These are phyloP conservation scores for Cercospora berteroae DNA, from an alignment of 2,329 filamentous ascomycete genomes.

Conservation along the genomic window DNA sequence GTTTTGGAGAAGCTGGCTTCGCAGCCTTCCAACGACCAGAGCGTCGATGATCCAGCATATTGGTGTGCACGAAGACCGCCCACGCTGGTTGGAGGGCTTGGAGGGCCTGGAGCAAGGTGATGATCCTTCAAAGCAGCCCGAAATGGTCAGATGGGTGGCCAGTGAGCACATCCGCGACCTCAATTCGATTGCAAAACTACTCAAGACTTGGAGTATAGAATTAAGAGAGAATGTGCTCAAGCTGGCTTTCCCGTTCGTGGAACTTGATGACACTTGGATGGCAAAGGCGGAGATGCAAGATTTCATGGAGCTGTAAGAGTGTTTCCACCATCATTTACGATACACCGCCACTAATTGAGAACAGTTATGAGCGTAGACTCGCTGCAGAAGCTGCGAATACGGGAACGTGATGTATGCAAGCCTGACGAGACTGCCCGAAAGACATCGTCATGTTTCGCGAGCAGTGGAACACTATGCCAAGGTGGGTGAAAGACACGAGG, in stretches of 20 bases:
- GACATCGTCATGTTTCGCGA: no score
- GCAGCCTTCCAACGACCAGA: neutral
- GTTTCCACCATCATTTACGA: neutral
- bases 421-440: no score
- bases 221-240: neutral
- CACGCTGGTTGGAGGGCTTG: no score
- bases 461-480: neutral
- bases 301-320: neutral
- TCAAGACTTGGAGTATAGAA: neutral
- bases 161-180: no score
- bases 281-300: no score
- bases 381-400: neutral
- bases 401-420: no score
- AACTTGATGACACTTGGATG: no score
- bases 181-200: no score
- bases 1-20: neutral
- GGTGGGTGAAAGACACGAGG: neutral
- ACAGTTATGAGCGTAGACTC: neutral
- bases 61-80: neutral
- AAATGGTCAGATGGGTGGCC: no score
- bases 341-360: neutral
- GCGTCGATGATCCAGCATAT: neutral
- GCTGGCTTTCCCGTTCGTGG: neutral
- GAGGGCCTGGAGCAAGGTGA: no score
- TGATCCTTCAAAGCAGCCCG: no score